Evolutionary conservation across 129 eudicot genomes (phyloP).

Genomic region (Dittrichia graveolens): DNA sequence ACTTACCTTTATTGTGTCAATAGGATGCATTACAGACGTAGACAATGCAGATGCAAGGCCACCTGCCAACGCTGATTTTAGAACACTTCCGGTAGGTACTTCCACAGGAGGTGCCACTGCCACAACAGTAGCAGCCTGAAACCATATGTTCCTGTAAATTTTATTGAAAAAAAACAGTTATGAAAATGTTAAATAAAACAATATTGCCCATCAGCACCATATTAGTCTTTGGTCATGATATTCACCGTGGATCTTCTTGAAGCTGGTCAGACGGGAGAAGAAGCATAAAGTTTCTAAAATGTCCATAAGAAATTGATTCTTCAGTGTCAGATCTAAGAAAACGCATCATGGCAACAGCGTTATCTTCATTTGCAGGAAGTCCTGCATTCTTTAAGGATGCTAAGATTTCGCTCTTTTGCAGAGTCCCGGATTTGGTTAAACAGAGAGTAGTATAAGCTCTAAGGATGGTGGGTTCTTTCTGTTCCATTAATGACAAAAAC

Average conservation of each 20-base stretch:
- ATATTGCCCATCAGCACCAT: background rate
- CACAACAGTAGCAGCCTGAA: conserved; percentile 97
- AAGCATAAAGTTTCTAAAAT: conserved; percentile 91
- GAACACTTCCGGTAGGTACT: conserved; percentile 78
- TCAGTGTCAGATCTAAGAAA: conserved; percentile 86
- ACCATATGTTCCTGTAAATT: conserved; percentile 75
- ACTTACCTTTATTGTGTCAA: conserved; percentile 83
- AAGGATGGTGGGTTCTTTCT: conserved; percentile 91
- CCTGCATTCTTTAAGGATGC: conserved; percentile 86
- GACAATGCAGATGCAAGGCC: conserved; percentile 97
- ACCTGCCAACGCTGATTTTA: conserved; percentile 91
- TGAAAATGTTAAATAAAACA: background rate
- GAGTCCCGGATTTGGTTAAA: conserved; percentile 91
- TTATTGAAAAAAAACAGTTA: background rate
- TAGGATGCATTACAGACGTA: conserved; percentile 81
- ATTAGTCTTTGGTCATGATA: background rate
- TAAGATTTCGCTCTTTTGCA: conserved; percentile 87
- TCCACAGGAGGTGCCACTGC: conserved; percentile 93
- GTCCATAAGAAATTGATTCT: conserved; percentile 93
- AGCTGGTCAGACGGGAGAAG: conserved; percentile 92
- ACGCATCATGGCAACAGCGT: conserved; percentile 98
- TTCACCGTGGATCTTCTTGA: conserved; percentile 91
- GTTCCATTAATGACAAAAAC: conserved; percentile 92
- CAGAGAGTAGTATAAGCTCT: conserved; percentile 93
- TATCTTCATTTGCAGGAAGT: conserved; percentile 97